A percentile compares a stretch with the other conserved stretches of the same genome.
These are phyloP conservation scores for Pistacia integerrima DNA, from an alignment of 345 rosid genomes.

Conservation along the genomic window DNA sequence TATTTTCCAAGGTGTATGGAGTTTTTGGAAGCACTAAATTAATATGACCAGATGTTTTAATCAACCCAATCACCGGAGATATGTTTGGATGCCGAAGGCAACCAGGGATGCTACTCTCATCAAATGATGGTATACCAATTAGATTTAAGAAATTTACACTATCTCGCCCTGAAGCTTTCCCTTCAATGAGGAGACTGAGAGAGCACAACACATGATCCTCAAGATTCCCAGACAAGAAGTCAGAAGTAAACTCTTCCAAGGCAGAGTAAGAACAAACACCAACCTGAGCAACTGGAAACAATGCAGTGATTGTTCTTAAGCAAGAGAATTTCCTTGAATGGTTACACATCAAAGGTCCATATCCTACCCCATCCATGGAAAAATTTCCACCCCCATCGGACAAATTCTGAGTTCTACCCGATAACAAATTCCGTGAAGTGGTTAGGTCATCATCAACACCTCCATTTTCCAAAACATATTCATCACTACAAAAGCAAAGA, in stretches of 20 bases:
- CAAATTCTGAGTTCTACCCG: constrained; percentile 24
- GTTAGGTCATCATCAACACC: constrained; percentile 14
- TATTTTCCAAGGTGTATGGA: constrained; percentile 67
- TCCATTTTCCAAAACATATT: constrained; percentile 30
- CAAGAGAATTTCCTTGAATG: constrained; percentile 52
- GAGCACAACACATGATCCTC: constrained; percentile 73
- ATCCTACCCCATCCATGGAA: constrained; percentile 26
- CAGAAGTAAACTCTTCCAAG: constrained; percentile 56
- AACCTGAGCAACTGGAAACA: constrained; percentile 64
- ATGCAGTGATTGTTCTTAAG: constrained; percentile 45
- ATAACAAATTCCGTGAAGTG: constrained; percentile 14
- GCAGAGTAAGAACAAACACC: constrained; percentile 41
- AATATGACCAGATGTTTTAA: constrained; percentile 47
- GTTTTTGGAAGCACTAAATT: constrained; percentile 68
- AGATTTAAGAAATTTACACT: constrained; percentile 54
- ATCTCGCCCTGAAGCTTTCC: constrained; percentile 72
- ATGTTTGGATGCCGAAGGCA: constrained; percentile 86
- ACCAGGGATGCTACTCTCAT: constrained; percentile 46
- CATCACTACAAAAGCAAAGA: constrained; percentile 40
- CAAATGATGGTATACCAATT: constrained; percentile 63
- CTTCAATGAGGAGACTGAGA: constrained; percentile 56
- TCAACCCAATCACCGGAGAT: constrained; percentile 66
- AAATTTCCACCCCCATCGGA: constrained; percentile 19
- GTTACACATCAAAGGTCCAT: constrained; percentile 35
- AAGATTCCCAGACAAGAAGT: constrained; percentile 50